Percentiles rank a stretch among this genome's conserved stretches.
Conservation (phyloP, 202 grass and related monocot genomes). For the Panicum virgatum region DNA sequence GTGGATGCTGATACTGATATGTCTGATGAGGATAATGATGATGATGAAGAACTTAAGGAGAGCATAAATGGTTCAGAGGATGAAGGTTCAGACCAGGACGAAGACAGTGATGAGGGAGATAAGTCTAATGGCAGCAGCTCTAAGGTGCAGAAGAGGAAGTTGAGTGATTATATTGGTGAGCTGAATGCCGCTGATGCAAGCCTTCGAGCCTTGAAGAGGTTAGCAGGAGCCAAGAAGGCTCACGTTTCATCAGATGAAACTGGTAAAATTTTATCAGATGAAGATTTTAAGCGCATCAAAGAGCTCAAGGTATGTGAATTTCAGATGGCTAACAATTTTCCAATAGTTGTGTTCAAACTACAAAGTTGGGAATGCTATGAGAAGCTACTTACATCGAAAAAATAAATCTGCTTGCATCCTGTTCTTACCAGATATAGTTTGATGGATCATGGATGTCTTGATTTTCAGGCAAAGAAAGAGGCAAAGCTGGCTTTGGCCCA, state of each 20-base stretch:
- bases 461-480: slow-evolving; percentile 73
- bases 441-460: background rate
- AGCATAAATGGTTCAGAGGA: slow-evolving; percentile 29
- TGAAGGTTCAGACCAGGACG: slow-evolving; percentile 41
- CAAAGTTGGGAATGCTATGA: slow-evolving; percentile 6
- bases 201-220: slow-evolving; percentile 76
- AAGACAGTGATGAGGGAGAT: slow-evolving; percentile 48
- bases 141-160: slow-evolving; percentile 74
- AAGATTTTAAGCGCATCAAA: slow-evolving; percentile 89
- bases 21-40: slow-evolving; percentile 46
- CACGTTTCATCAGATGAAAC: slow-evolving; percentile 47
- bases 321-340: background rate
- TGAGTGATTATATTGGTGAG: slow-evolving; percentile 62
- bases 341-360: background rate
- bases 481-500: slow-evolving; percentile 66
- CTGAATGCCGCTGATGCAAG: slow-evolving; percentile 81
- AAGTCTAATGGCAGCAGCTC: slow-evolving; percentile 37
- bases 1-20: slow-evolving; percentile 46
- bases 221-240: slow-evolving; percentile 54
- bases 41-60: slow-evolving; percentile 39
- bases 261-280: slow-evolving; percentile 82
- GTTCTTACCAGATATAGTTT: background rate
- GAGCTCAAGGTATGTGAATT: slow-evolving; percentile 70
- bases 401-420: background rate
- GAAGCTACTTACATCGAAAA: background rate